Conservation (phyloP, 371 early-diverging fungal genomes). For the Mortierella sp. region DNA sequence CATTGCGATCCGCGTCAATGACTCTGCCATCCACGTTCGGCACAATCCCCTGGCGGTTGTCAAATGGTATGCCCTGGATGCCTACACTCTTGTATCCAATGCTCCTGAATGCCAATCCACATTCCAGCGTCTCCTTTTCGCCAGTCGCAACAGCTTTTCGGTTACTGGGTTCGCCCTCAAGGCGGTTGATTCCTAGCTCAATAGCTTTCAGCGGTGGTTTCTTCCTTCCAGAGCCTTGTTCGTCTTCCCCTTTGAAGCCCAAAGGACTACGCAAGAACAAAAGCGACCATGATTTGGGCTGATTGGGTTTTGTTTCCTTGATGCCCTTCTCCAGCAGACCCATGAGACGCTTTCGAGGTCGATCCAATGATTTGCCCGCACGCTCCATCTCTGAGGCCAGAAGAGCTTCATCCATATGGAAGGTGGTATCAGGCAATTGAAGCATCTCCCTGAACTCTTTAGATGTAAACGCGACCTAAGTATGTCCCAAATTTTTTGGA, state of each 20-base stretch:
- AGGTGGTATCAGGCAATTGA: slow-evolving; percentile 68
- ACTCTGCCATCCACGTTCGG: slow-evolving; percentile 86
- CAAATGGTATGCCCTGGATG: slow-evolving; percentile 83
- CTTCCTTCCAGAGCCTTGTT: slow-evolving; percentile 10
- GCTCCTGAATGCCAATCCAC: slow-evolving; percentile 81
- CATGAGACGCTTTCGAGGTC: slow-evolving; percentile 83
- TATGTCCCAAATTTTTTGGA: too few species aligned
- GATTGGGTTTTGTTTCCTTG: slow-evolving; percentile 42
- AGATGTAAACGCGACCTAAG: slow-evolving; percentile 90
- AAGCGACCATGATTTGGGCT: slow-evolving; percentile 77
- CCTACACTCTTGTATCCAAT: slow-evolving; percentile 89
- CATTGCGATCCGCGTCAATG: slow-evolving; percentile 59
- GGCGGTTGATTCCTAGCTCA: slow-evolving; percentile 72
- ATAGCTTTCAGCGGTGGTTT: slow-evolving; percentile 25
- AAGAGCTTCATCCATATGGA: slow-evolving; percentile 68
- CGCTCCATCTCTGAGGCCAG: slow-evolving; percentile 59
- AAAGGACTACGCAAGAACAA: slow-evolving; percentile 72
- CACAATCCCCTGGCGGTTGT: slow-evolving; percentile 69
- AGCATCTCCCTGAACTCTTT: slow-evolving; percentile 97
- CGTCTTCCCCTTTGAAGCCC: slow-evolving; percentile 52
- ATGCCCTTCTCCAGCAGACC: slow-evolving; percentile 74
- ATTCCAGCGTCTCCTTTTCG: slow-evolving; percentile 59
- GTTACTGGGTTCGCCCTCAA: slow-evolving; percentile 67
- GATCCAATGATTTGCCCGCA: slow-evolving; percentile 55
- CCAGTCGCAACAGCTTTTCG: slow-evolving; percentile 71